Conservation (phyloP, 164 flowering plant genomes). For the Saururus chinensis region DNA sequence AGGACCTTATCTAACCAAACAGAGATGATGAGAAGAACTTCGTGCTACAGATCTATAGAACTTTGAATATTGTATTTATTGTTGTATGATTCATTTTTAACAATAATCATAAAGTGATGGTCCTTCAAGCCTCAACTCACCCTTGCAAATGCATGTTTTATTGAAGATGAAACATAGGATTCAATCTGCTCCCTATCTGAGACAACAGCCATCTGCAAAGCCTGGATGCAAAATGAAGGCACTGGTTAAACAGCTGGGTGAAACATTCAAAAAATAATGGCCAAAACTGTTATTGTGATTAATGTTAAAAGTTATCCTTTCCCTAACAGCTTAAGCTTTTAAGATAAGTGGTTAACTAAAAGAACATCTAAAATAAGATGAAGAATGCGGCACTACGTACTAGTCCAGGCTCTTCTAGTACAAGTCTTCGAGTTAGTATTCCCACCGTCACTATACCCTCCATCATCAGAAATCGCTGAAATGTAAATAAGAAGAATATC, state of each 20-base stretch:
- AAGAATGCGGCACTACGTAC: conserved; percentile 23
- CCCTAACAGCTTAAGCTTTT: not conserved
- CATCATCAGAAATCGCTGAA: conserved; percentile 51
- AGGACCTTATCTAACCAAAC: not conserved
- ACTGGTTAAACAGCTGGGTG: not conserved
- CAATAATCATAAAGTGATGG: no score
- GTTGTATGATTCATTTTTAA: not conserved
- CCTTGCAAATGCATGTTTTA: conserved; percentile 64
- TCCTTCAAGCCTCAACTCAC: conserved; percentile 27
- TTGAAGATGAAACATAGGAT: conserved; percentile 57
- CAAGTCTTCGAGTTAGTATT: conserved; percentile 60
- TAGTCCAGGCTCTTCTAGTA: conserved; percentile 64
- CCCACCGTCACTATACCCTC: conserved; percentile 59
- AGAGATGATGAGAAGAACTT: not conserved
- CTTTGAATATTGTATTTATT: no score
- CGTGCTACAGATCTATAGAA: not conserved
- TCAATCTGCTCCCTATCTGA: conserved; percentile 80
- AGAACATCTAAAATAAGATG: not conserved
- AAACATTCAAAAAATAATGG: not conserved
- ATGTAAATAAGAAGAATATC: conserved; percentile 2
- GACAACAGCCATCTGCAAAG: conserved; percentile 25
- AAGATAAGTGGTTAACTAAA: not conserved
- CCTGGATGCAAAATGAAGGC: conserved; percentile 24
- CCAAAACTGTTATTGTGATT: not conserved
- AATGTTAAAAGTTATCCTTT: not conserved